A percentile compares a stretch with the other conserved stretches of the same genome.
Evolutionary conservation across 495 filamentous ascomycete species (phyloP).

Genomic region (Parathielavia appendiculata): DNA sequence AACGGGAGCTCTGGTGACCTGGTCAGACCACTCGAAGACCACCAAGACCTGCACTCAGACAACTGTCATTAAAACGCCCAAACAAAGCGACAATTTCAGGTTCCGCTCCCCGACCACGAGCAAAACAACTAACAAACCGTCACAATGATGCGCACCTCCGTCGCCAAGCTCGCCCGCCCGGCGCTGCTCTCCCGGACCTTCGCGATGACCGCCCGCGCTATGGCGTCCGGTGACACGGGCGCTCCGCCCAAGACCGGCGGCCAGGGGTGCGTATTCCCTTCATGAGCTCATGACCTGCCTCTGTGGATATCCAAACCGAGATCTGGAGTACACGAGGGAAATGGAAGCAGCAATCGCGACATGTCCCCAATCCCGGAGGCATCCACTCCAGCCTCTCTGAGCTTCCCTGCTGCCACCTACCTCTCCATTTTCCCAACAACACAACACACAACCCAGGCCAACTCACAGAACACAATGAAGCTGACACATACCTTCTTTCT

Average conservation of each 20-base stretch:
- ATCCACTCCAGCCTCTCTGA: no score
- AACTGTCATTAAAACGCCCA: background rate
- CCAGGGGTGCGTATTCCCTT: constrained; percentile 36
- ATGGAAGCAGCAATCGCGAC: no score
- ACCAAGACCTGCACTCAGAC: background rate
- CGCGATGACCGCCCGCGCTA: constrained; percentile 55
- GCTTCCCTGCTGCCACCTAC: background rate
- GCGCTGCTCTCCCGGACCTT: constrained; percentile 52
- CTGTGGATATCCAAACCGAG: no score
- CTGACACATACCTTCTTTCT: background rate
- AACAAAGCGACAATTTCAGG: background rate
- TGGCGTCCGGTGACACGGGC: constrained; percentile 66
- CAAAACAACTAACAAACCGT: constrained; percentile 16
- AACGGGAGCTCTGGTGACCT: background rate
- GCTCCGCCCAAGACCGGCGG: constrained; percentile 49
- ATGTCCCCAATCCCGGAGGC: no score
- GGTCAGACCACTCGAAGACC: constrained; percentile 17
- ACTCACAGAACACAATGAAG: background rate
- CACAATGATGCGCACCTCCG: constrained; percentile 61
- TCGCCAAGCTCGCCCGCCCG: constrained; percentile 53
- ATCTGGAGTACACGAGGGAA: no score
- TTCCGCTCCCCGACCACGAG: constrained; percentile 8
- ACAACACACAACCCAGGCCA: background rate
- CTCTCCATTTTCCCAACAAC: background rate
- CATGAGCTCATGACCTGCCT: background rate